Evolutionary conservation across 441 rosid genomes (phyloP).

Genomic region (Capsella rubella): DNA sequence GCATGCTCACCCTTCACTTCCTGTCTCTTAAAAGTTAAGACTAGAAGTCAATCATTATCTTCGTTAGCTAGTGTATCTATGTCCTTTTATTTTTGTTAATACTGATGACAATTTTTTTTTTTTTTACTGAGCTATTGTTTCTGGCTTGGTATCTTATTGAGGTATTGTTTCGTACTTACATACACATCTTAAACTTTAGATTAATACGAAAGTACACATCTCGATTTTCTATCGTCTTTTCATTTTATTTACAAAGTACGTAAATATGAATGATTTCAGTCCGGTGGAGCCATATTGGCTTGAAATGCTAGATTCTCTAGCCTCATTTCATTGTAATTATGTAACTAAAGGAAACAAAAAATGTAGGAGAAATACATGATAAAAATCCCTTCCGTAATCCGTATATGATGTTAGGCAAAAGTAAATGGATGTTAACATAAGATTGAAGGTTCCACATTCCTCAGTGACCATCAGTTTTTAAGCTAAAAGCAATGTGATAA

Average conservation of each 20-base stretch:
- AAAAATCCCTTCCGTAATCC: not conserved
- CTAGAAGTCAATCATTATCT: constrained; percentile 39
- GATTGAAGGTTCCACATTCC: constrained; percentile 13
- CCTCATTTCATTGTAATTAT: not conserved
- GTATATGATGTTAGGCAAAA: not conserved
- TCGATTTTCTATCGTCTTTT: not conserved
- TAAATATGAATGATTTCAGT: not conserved
- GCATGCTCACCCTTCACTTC: constrained; percentile 30
- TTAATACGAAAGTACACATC: not conserved
- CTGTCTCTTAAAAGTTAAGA: constrained; percentile 11
- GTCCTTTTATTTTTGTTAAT: not conserved
- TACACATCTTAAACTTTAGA: not conserved
- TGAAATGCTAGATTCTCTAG: not conserved
- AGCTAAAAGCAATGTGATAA: constrained; percentile 38
- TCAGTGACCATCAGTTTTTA: constrained; percentile 32
- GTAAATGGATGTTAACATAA: not conserved
- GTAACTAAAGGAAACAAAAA: not conserved
- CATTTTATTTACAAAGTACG: too few relatives aligned
- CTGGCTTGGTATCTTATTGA: not conserved
- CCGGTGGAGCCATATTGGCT: constrained; percentile 2
- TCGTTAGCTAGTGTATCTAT: constrained; percentile 27
- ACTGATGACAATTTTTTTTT: not conserved
- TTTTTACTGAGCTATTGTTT: not conserved
- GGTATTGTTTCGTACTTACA: not conserved
- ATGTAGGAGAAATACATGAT: constrained; percentile 3